Evolutionary conservation across 257 asterid species (phyloP), one percentile per base, ranked within the genome.

Genomic region (Plantago elongata): DNA sequence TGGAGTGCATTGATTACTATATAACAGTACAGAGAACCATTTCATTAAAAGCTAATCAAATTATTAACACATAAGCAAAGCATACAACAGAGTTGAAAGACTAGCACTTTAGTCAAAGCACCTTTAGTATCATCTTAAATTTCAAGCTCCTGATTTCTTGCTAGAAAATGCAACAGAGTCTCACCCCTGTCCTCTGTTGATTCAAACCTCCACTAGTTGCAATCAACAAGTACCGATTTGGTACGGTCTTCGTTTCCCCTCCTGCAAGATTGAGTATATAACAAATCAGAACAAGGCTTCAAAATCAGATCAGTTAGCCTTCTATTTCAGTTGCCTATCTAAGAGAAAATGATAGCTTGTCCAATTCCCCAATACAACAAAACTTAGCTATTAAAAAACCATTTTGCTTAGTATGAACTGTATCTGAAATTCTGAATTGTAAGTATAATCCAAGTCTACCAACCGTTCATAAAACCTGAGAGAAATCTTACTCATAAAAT

Each of bases 151-250:
- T 54, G 13, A 54, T 9, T 52, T 3, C 58, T 9, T 7, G 12
- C 30, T 5, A 54, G 10, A 34, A 7, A 34, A 7, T 38, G 12
- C 17, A 54, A 22, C 40, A 54, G 16, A 54, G 16, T 54, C 11
- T 34, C 40, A 85, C 96, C 86, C 96, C 95, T 14, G 92, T 85
- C 80, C 96, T 83, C 66, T 88, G 96, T 61, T 88, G 96, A 75
- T 88, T 88, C 60, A 88, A 65, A 45, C 96, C 96, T 63, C 96
- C 96, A 51, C 96, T 88, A 1, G 95, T 83, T 59, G 87, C 88
- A 61, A 88, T 85, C 69, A 85, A 44, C 74, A 88, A 75, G 69
- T 85, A 85, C 43, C 92, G 71, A 29, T 74, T 55, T 13, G 77
- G 80, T 18, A 58, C 67, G 2, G 81, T 77, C 3, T 70, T 76